These are phyloP conservation scores for Aristolochia contorta DNA, from an alignment of 164 flowering plant species.

Conservation along the genomic window DNA sequence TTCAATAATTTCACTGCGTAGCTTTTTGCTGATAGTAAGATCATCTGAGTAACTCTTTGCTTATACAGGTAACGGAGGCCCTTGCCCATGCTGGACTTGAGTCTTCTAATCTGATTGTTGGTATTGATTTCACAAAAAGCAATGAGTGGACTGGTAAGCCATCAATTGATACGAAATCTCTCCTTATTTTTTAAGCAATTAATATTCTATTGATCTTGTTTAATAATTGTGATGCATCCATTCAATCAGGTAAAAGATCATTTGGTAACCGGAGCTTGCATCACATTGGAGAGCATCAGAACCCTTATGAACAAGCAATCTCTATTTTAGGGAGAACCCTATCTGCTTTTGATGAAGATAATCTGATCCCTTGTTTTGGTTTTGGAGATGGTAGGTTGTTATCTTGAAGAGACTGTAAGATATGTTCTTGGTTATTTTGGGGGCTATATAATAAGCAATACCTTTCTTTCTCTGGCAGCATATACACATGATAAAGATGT, in stretches of 20 bases:
- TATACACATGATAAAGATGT: slow-evolving; percentile 88
- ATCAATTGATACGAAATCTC: background rate
- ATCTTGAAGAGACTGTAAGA: background rate
- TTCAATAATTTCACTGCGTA: too few relatives aligned
- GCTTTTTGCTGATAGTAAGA: too few relatives aligned
- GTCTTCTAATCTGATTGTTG: slow-evolving; percentile 91
- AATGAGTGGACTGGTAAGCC: slow-evolving; percentile 88
- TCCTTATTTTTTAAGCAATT: background rate
- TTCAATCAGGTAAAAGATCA: slow-evolving; percentile 42
- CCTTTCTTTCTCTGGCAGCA: slow-evolving; percentile 33
- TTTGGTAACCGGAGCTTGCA: slow-evolving; percentile 55
- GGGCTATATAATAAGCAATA: background rate
- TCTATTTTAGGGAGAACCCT: slow-evolving; percentile 44
- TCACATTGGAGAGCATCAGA: slow-evolving; percentile 40
- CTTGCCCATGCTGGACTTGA: slow-evolving; percentile 76
- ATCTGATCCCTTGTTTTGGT: slow-evolving; percentile 52
- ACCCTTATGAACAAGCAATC: slow-evolving; percentile 50
- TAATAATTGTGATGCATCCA: background rate
- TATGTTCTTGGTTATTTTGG: too few relatives aligned
- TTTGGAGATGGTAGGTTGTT: slow-evolving; percentile 46
- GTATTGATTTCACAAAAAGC: slow-evolving; percentile 94
- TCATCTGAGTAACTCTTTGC: too few relatives aligned
- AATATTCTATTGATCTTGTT: background rate
- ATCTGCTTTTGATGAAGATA: slow-evolving; percentile 48
- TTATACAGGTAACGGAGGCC: slow-evolving; percentile 65